Evolutionary conservation across 2,329 filamentous ascomycete genomes (phyloP), one percentile per base, ranked within the genome.

Genomic region (Nannizziopsis barbatae): DNA sequence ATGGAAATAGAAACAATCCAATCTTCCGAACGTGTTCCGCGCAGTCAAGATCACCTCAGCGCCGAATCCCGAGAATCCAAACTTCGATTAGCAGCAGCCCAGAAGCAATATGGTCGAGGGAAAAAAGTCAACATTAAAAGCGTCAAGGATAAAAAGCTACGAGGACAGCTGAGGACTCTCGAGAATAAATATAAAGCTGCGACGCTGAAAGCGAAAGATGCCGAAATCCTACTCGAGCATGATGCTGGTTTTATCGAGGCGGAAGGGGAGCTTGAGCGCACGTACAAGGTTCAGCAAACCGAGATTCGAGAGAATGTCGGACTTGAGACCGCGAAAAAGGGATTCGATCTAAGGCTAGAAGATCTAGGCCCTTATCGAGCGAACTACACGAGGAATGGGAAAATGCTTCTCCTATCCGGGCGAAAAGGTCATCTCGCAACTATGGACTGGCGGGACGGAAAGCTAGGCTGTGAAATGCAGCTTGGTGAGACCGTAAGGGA

Each of bases 401-500:
- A 85, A 55, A 82, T 93, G 58, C 69, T 98, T 53, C 71, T 98
- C 47, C 74, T 98, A 31, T 88, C 83, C 10, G 89, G 92, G 22
- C 76, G 87, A 52, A 95, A 95, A 67, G 92, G 92, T 11, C 92
- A 98, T 78, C 74, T 98, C 55, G 90, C 92, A 49, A 90, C 86
- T 0, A 93, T 96, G 79, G 89, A 98, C 67, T 98, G 92, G 90
- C 76, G 90, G 54, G 83, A 84, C 57, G 90, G 89, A 37, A 95
- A 89, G 65, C 71, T 95, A 51, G 86, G 86, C 5, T 95, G 88
- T 63, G 92, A 98, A 65, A 61, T 96, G 54, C 87, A 98, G 63
- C 74, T 98, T 53, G 80, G 82, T 44, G 92, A 98, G 72, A 96
- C 88, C 0, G 76, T 96, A 10, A 76, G 90, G 45, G 90, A 95